Conservation (phyloP, 306 rosid genomes). For the Cicer arietinum region DNA sequence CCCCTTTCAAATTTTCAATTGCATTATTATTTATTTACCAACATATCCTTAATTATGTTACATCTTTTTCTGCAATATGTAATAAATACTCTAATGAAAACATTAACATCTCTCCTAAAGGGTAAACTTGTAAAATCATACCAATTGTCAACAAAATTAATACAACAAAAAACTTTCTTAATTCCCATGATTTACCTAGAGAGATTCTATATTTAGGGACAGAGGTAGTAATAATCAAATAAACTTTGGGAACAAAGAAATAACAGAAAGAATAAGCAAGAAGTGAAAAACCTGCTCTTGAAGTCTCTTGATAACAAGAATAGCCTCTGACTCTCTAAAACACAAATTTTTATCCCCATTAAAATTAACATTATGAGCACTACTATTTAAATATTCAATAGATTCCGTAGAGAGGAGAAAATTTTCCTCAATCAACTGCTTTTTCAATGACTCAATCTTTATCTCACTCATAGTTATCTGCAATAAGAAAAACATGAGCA, state of each 20-base stretch:
- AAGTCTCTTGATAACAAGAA: constrained; percentile 81
- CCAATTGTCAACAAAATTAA: too few species aligned
- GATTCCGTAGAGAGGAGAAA: constrained; percentile 40
- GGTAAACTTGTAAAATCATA: too few species aligned
- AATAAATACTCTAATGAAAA: too few species aligned
- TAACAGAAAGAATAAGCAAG: not conserved
- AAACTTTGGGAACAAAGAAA: constrained; percentile 12
- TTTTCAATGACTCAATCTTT: constrained; percentile 68
- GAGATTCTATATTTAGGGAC: too few species aligned
- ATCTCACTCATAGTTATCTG: constrained; percentile 77
- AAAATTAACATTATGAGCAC: constrained; percentile 37
- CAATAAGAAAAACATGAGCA: constrained; percentile 41
- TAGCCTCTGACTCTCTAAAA: constrained; percentile 69
- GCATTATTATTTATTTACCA: too few species aligned
- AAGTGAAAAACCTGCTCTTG: constrained; percentile 73
- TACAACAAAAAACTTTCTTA: too few species aligned
- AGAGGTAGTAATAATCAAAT: not conserved
- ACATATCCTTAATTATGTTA: too few species aligned
- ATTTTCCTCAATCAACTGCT: constrained; percentile 58
- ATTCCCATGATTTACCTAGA: too few species aligned
- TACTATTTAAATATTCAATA: constrained; percentile 44
- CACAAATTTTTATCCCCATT: constrained; percentile 58
- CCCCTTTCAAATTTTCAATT: too few species aligned
- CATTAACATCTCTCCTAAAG: too few species aligned
- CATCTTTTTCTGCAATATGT: too few species aligned